Conservation (phyloP, 139 green algal genomes). For the Volvox reticuliferus region DNA sequence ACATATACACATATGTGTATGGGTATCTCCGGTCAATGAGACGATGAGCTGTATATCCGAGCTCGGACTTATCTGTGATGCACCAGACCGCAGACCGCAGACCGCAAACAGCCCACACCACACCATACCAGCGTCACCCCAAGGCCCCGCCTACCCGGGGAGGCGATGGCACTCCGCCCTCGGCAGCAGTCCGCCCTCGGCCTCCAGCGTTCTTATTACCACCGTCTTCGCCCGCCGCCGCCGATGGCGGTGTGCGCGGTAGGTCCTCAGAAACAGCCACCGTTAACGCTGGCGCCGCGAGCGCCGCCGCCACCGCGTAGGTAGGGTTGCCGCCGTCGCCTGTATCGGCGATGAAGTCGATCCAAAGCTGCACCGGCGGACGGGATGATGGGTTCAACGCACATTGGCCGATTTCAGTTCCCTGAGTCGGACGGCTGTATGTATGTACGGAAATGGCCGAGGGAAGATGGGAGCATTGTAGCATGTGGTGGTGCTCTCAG, state of each 20-base stretch:
- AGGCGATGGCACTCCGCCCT: not conserved
- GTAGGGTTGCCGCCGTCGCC: slow-evolving; percentile 91
- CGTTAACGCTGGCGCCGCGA: slow-evolving; percentile 73
- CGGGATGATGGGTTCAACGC: too few relatives aligned
- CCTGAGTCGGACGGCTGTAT: too few relatives aligned
- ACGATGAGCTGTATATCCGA: too few relatives aligned
- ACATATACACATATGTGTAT: too few relatives aligned
- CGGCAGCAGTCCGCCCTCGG: not conserved
- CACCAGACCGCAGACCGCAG: too few relatives aligned
- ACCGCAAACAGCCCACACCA: not conserved
- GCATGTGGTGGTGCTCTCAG: too few relatives aligned
- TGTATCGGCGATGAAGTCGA: slow-evolving; percentile 93
- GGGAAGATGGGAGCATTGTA: too few relatives aligned
- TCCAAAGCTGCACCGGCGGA: slow-evolving; percentile 72
- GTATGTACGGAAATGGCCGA: too few relatives aligned
- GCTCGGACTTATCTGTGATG: too few relatives aligned
- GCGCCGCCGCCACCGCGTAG: slow-evolving; percentile 82
- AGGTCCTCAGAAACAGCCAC: slow-evolving; percentile 54
- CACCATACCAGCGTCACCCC: not conserved
- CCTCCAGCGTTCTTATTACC: not conserved
- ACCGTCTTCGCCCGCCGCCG: not conserved
- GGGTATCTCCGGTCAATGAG: too few relatives aligned
- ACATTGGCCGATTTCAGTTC: too few relatives aligned
- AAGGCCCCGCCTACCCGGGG: not conserved
- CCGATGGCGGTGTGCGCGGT: not conserved